phyloP scores from a whole-genome alignment of 257 asterid genomes.

The Parsonsia alboflavescens region DNA sequence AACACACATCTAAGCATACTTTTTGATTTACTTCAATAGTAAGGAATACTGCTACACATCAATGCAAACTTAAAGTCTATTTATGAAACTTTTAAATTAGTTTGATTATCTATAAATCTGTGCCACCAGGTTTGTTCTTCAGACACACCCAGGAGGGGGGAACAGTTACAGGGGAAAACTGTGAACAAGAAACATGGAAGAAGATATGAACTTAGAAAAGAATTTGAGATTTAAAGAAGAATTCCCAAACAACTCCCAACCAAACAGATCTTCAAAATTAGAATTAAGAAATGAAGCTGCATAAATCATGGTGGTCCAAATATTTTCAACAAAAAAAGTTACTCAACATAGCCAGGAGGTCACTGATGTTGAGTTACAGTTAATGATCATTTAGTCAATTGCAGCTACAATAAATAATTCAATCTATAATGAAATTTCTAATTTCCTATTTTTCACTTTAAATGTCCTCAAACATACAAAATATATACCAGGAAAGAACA shows the following conservation, averaged over 20 bases:
- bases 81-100: too few species aligned
- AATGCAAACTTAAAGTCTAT: too few species aligned
- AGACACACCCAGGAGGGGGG: too few species aligned
- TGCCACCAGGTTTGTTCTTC: too few species aligned
- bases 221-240: neutral
- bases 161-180: too few species aligned
- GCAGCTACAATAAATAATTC: neutral
- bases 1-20: too few species aligned
- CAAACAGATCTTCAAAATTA: neutral
- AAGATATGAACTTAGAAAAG: neutral
- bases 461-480: too few species aligned
- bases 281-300: neutral
- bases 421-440: neutral
- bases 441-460: too few species aligned
- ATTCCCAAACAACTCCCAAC: neutral
- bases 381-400: neutral
- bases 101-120: too few species aligned
- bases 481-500: neutral
- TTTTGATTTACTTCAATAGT: too few species aligned
- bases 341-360: neutral
- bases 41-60: too few species aligned
- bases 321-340: neutral
- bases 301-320: neutral
- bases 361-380: neutral
- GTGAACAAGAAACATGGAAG: too few species aligned